A percentile compares a stretch with the other conserved stretches of the same genome.
phyloP scores from a whole-genome alignment of 768 basidiomycete genomes.

The Daedaleopsis nitida region DNA sequence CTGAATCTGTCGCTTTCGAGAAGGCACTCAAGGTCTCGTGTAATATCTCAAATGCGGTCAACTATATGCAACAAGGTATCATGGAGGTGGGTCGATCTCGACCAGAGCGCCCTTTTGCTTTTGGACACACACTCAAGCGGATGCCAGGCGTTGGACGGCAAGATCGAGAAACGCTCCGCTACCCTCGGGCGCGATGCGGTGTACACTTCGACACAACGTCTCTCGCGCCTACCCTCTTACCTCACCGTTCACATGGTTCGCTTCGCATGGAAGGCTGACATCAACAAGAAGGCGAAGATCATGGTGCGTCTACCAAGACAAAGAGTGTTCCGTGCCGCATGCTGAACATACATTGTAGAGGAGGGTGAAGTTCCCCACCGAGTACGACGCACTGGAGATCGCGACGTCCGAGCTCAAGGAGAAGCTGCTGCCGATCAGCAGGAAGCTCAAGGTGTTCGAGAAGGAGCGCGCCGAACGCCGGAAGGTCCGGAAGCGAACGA shows the following conservation, averaged over 20 bases:
- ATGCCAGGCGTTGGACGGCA: constrained; percentile 77
- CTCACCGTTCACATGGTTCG: constrained; percentile 94
- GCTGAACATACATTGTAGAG: too few species aligned
- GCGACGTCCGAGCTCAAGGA: constrained; percentile 76
- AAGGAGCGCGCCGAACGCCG: constrained; percentile 82
- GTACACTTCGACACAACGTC: constrained; percentile 78
- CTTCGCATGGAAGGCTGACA: constrained; percentile 93
- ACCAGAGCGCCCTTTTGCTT: constrained; percentile 9
- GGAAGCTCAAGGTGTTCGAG: constrained; percentile 76
- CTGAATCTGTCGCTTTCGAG: constrained; percentile 61
- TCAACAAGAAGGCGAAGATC: constrained; percentile 92
- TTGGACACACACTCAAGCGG: neutral
- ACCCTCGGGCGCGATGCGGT: constrained; percentile 77
- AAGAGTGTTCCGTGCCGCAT: too few species aligned
- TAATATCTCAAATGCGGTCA: constrained; percentile 85
- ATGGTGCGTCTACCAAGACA: too few species aligned
- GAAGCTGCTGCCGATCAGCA: constrained; percentile 70
- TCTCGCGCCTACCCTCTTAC: constrained; percentile 83
- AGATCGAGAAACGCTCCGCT: constrained; percentile 83
- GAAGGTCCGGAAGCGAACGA: constrained; percentile 79
- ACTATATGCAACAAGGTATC: constrained; percentile 87
- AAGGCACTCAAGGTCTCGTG: constrained; percentile 88
- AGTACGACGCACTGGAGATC: constrained; percentile 85
- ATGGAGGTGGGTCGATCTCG: constrained; percentile 57
- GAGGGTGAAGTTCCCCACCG: constrained; percentile 90